Evolutionary conservation across 805 yeast species (phyloP).

Genomic region (Priceomyces castillae): DNA sequence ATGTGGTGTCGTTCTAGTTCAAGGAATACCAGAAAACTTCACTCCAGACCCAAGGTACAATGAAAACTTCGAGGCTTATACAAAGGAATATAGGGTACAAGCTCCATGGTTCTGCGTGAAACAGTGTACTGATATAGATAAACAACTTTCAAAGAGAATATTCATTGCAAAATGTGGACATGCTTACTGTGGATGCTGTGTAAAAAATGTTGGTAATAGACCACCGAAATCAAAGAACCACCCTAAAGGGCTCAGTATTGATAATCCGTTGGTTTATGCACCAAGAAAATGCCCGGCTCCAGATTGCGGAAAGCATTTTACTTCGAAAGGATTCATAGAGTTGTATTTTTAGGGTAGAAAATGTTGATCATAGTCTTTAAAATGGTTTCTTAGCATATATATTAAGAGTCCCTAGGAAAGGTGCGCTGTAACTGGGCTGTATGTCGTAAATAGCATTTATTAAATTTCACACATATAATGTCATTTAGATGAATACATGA

Average conservation of each 20-base stretch:
- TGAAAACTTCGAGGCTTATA: slow-evolving; percentile 23
- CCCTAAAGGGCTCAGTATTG: slow-evolving; percentile 20
- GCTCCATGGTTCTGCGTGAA: slow-evolving; percentile 67
- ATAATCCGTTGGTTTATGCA: slow-evolving; percentile 43
- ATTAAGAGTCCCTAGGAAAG: background rate
- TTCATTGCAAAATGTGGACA: slow-evolving; percentile 78
- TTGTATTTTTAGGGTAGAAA: slow-evolving; percentile 28
- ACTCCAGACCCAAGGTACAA: slow-evolving; percentile 32
- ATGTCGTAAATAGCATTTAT: background rate
- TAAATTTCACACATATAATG: background rate
- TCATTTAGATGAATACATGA: background rate
- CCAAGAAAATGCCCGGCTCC: slow-evolving; percentile 58
- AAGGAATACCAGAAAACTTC: slow-evolving; percentile 61
- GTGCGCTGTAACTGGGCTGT: background rate
- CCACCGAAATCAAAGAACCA: slow-evolving; percentile 22
- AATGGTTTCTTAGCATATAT: background rate
- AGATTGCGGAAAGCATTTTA: slow-evolving; percentile 45
- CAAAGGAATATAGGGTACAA: slow-evolving; percentile 27
- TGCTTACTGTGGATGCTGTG: slow-evolving; percentile 83
- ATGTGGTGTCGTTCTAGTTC: slow-evolving; percentile 73
- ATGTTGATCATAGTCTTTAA: background rate
- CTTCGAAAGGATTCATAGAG: slow-evolving; percentile 53
- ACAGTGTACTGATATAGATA: slow-evolving; percentile 52
- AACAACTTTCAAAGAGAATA: slow-evolving; percentile 60
- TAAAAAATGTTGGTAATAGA: slow-evolving; percentile 56